Base-by-base conservation (phyloP, 1,139 yeast genomes). In the Lizanozyma gosingica region DNA sequence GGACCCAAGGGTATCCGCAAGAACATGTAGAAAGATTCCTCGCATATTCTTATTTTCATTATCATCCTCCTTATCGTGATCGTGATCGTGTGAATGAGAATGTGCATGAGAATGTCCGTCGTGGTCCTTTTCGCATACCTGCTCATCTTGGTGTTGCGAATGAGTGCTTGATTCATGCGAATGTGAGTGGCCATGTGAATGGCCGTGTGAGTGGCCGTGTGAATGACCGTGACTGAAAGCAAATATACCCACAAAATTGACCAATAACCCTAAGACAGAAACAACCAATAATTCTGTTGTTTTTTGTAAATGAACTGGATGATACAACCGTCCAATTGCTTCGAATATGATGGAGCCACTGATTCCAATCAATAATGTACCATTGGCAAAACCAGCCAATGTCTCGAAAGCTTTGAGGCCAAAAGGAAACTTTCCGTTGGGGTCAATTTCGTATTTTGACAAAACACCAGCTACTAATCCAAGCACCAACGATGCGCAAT, bases 1-100 rank as follows among this genome's bases (percentile, higher is more conserved):
- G 0, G 97, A 90, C 0, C 99, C 98, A 32, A 94, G 66, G 0
- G 98, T 92, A 53, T 92, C 99, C 0, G 99, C 98, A 37, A 92
- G 60, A 36, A 92, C 85, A 52, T 92, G 99, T 36, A 92, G 65
- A 51, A 92, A 92, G 9, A 92, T 87, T 17, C 99, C 99, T 46
- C 81, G 80, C 94, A 92, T 86, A 57, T 92, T 92, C 53, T 90
- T 96, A 55, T 85, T 85, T 22, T 60, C 60, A 34, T 53, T 57
- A 2, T 46, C 51, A 16, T 44, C 52, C 14, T 42, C 48, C 33
- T 47, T 33, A 37, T 40, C 34, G 37, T 49, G 54, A n/a, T 45
- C 39, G 35, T 43, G 51, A 42, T 51, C 15, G 46, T 49, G 53
- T n/a, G 46, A 27, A 41, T 62, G 61, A 0, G 50, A 44, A 42